These are phyloP conservation scores for Lactarius sp. DNA, from an alignment of 768 basidiomycete genomes.

Conservation along the genomic window DNA sequence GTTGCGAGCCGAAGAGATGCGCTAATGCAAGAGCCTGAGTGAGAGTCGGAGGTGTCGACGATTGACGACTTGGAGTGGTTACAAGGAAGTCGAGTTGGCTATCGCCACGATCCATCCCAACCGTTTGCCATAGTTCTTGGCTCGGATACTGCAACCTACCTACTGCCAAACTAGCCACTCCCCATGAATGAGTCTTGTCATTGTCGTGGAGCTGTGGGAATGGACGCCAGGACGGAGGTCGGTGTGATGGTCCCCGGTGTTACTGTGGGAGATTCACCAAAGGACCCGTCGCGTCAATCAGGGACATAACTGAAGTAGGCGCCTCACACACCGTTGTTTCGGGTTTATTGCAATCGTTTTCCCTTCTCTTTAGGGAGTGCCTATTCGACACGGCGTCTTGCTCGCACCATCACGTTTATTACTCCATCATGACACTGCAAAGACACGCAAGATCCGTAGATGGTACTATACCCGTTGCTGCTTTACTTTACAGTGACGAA, in stretches of 20 bases:
- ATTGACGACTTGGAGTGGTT: too few relatives aligned
- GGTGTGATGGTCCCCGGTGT: too few relatives aligned
- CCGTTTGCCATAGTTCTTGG: background rate
- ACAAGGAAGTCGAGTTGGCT: background rate
- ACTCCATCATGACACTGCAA: conserved; percentile 34
- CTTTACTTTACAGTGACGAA: conserved; percentile 79
- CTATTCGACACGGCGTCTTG: background rate
- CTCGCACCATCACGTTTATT: background rate
- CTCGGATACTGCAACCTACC: background rate
- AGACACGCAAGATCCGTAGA: conserved; percentile 56
- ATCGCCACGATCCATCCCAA: background rate
- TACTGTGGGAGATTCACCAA: too few relatives aligned
- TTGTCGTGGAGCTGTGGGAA: background rate
- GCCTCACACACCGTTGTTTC: too few relatives aligned
- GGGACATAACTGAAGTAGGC: too few relatives aligned
- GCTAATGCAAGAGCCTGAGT: background rate
- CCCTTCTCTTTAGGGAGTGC: background rate
- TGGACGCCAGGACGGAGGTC: too few relatives aligned
- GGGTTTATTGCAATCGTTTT: too few relatives aligned
- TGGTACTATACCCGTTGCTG: conserved; percentile 72
- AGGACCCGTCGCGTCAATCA: too few relatives aligned
- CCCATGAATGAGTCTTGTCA: background rate
- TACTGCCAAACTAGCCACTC: background rate
- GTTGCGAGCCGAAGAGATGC: background rate
- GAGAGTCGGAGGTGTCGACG: too few relatives aligned